phyloP scores from a whole-genome alignment of 306 rosid species.

The Trifolium fragiferum region DNA sequence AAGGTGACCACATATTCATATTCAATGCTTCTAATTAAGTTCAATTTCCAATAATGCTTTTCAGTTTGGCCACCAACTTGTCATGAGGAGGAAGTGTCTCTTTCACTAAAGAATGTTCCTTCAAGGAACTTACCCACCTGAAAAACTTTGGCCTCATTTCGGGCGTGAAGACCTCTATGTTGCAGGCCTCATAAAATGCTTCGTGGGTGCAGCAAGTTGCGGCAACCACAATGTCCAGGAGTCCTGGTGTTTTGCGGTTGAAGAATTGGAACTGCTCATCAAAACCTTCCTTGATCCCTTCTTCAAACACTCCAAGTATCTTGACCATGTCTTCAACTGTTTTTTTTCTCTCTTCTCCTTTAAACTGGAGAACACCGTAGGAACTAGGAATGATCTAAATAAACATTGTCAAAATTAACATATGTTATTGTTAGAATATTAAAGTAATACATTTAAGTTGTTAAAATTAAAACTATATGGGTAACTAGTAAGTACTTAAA shows the following conservation, averaged over 20 bases:
- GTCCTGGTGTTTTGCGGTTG: slow-evolving; percentile 36
- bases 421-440: background rate
- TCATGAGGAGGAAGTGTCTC: slow-evolving; percentile 56
- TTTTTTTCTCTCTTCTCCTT: slow-evolving; percentile 43
- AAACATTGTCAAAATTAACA: background rate
- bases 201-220: slow-evolving; percentile 35
- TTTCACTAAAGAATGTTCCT: slow-evolving; percentile 48
- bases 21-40: background rate
- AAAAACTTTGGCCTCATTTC: slow-evolving; percentile 39
- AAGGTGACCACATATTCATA: background rate
- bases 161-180: background rate
- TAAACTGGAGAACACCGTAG: slow-evolving; percentile 15
- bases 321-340: slow-evolving; percentile 39
- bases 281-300: slow-evolving; percentile 52
- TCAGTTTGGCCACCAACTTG: slow-evolving; percentile 41
- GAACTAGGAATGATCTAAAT: slow-evolving; percentile 46
- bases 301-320: slow-evolving; percentile 42
- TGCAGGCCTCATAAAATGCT: slow-evolving; percentile 45
- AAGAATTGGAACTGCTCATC: slow-evolving; percentile 25
- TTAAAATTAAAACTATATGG: too few species aligned
- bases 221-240: slow-evolving; percentile 53
- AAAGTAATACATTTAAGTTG: too few species aligned
- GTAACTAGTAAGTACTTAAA: too few species aligned
- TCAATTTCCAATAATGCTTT: background rate
- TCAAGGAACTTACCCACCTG: slow-evolving; percentile 50